Evolutionary conservation across 2,329 filamentous ascomycete genomes (phyloP).

Genomic region (Thyridium curvatum): DNA sequence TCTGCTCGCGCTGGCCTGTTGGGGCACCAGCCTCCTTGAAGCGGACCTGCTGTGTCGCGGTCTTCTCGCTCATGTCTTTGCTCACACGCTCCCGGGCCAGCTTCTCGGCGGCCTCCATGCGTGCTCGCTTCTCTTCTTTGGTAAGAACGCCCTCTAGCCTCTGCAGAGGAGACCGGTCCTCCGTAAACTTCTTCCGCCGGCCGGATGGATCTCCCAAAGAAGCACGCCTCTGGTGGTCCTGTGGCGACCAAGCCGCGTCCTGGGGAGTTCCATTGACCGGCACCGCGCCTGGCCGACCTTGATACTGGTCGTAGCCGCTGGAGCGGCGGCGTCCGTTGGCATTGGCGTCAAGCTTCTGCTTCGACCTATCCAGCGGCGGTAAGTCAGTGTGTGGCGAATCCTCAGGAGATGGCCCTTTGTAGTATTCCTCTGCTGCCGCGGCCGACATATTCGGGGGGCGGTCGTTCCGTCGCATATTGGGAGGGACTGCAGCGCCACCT

Average conservation of each 20-base stretch:
- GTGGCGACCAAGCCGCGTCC: too few species aligned
- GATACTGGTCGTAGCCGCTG: too few species aligned
- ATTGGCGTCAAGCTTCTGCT: slow-evolving; percentile 20
- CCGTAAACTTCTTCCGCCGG: slow-evolving; percentile 58
- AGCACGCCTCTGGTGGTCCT: too few species aligned
- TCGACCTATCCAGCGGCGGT: slow-evolving; percentile 20
- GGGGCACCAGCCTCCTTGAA: slow-evolving; percentile 20
- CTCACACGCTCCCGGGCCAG: slow-evolving; percentile 56
- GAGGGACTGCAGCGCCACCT: slow-evolving; percentile 1
- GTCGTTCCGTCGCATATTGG: slow-evolving; percentile 3
- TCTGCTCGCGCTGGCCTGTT: slow-evolving; percentile 14
- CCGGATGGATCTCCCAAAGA: slow-evolving; percentile 20
- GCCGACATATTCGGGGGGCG: slow-evolving; percentile 10
- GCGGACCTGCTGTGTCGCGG: slow-evolving; percentile 20
- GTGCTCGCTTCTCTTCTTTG: slow-evolving; percentile 89
- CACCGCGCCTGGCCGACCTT: too few species aligned
- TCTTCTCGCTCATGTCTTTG: slow-evolving; percentile 11
- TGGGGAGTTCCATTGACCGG: too few species aligned
- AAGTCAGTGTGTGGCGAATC: slow-evolving; percentile 8
- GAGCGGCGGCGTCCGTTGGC: neutral
- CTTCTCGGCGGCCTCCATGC: slow-evolving; percentile 76
- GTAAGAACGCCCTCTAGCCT: slow-evolving; percentile 88
- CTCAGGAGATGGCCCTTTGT: slow-evolving; percentile 18
- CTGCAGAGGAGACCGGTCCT: slow-evolving; percentile 84
- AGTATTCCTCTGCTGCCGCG: slow-evolving; percentile 20